Conservation (phyloP, 768 basidiomycete genomes). For the Tricholoma matsutake region DNA sequence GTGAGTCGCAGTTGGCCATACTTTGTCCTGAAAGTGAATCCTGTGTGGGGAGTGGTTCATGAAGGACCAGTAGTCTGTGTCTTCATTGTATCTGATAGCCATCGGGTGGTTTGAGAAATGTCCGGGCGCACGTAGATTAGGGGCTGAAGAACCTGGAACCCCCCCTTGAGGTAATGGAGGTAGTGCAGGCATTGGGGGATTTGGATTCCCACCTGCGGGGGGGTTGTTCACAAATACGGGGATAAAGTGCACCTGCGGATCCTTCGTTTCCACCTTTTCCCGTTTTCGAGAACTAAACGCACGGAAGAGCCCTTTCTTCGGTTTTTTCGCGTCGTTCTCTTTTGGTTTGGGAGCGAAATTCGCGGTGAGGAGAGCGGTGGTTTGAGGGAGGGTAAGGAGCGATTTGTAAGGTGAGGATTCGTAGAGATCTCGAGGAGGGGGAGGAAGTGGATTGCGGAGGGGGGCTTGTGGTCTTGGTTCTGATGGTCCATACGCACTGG, state of each 20-base stretch:
- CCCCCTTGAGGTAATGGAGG: neutral
- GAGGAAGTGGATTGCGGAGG: slow-evolving; percentile 56
- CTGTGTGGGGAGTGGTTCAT: slow-evolving; percentile 65
- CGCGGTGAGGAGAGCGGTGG: slow-evolving; percentile 35
- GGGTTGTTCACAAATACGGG: slow-evolving; percentile 13
- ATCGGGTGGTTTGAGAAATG: slow-evolving; percentile 4
- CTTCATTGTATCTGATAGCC: slow-evolving; percentile 42
- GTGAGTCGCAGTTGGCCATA: slow-evolving; percentile 70
- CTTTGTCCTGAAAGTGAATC: slow-evolving; percentile 50
- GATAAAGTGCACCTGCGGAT: slow-evolving; percentile 20
- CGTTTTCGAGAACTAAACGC: slow-evolving; percentile 35
- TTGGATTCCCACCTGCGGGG: neutral
- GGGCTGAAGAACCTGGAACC: neutral
- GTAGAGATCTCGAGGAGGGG: slow-evolving; percentile 60
- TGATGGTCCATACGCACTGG: slow-evolving; percentile 1
- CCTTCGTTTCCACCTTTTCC: slow-evolving; percentile 8
- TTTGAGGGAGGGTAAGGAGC: slow-evolving; percentile 51
- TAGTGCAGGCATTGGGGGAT: slow-evolving; percentile 4
- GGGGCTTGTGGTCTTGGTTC: neutral
- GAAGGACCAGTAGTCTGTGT: slow-evolving; percentile 42
- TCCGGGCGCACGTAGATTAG: neutral
- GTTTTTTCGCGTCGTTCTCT: slow-evolving; percentile 32
- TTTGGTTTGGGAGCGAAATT: slow-evolving; percentile 25
- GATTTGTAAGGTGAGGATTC: slow-evolving; percentile 53
- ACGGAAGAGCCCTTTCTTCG: slow-evolving; percentile 41